phyloP scores from a whole-genome alignment of 148 eudicot genomes.

The Rhododendron molle region DNA sequence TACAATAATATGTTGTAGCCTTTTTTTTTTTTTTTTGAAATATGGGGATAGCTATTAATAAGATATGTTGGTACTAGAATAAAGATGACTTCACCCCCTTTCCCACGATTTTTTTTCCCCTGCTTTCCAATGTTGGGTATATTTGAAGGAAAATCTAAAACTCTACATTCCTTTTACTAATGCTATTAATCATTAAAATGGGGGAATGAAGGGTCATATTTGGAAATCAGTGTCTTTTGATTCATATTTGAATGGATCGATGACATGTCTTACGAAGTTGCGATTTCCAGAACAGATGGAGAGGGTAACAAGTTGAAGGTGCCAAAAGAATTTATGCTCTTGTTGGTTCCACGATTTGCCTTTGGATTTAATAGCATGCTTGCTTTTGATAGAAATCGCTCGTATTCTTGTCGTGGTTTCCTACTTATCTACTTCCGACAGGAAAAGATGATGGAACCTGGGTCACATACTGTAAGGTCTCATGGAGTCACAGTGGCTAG shows the following conservation, averaged over 20 bases:
- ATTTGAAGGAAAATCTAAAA: neutral
- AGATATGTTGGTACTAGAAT: neutral
- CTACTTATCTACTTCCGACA: neutral
- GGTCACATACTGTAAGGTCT: slow-evolving; percentile 35
- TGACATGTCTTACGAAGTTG: neutral
- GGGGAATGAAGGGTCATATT: neutral
- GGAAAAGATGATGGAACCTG: slow-evolving; percentile 28
- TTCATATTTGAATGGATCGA: neutral
- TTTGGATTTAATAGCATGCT: neutral
- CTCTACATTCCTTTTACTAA: neutral
- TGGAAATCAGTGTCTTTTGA: neutral
- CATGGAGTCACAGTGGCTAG: slow-evolving; percentile 39
- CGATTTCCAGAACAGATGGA: neutral
- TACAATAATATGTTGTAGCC: neutral
- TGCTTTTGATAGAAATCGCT: neutral
- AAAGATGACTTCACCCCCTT: neutral
- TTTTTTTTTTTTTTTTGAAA: neutral
- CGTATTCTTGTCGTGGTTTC: neutral
- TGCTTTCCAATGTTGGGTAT: neutral
- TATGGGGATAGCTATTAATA: neutral
- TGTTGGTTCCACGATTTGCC: neutral
- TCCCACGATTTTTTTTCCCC: neutral
- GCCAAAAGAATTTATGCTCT: neutral
- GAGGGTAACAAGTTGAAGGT: neutral
- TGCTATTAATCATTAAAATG: neutral